Conservation (phyloP, 305 asterid species). For the Fraxinus dipetala region DNA sequence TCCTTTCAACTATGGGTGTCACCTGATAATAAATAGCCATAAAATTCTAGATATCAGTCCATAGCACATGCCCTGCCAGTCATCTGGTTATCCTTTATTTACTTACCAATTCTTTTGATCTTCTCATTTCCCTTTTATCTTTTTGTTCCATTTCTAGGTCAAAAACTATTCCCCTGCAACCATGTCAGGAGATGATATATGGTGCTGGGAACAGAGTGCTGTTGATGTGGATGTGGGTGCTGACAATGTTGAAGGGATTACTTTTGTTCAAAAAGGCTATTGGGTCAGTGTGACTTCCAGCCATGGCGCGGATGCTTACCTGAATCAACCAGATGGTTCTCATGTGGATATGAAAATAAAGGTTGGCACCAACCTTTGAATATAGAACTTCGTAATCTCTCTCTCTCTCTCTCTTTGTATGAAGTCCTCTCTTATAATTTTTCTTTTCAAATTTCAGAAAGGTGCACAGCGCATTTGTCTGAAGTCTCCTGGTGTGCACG, state of each 20-base stretch:
- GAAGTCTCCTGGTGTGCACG: constrained; percentile 85
- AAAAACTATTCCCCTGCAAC: constrained; percentile 45
- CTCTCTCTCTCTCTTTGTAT: constrained; percentile 7
- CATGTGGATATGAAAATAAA: constrained; percentile 61
- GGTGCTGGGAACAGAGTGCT: constrained; percentile 90
- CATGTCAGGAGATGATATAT: constrained; percentile 61
- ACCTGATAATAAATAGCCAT: constrained; percentile 13
- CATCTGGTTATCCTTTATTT: constrained; percentile 3
- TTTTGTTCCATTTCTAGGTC: constrained; percentile 49
- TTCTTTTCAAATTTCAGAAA: constrained; percentile 58
- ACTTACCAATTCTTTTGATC: not conserved
- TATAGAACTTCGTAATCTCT: constrained; percentile 8
- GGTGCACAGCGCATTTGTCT: constrained; percentile 78
- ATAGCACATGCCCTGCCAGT: not conserved
- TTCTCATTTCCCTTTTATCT: constrained; percentile 9
- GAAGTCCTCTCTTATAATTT: constrained; percentile 26
- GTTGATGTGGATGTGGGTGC: constrained; percentile 61
- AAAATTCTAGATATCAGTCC: constrained; percentile 15
- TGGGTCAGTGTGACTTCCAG: constrained; percentile 77
- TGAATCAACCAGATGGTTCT: constrained; percentile 58
- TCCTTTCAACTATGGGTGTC: constrained; percentile 1
- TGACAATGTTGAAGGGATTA: constrained; percentile 75
- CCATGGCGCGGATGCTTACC: constrained; percentile 76
- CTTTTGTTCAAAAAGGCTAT: constrained; percentile 80
- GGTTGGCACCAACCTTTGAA: constrained; percentile 43